Conservation (phyloP, 2,329 filamentous ascomycete species). For the Trichoderma atrobrunneum region DNA sequence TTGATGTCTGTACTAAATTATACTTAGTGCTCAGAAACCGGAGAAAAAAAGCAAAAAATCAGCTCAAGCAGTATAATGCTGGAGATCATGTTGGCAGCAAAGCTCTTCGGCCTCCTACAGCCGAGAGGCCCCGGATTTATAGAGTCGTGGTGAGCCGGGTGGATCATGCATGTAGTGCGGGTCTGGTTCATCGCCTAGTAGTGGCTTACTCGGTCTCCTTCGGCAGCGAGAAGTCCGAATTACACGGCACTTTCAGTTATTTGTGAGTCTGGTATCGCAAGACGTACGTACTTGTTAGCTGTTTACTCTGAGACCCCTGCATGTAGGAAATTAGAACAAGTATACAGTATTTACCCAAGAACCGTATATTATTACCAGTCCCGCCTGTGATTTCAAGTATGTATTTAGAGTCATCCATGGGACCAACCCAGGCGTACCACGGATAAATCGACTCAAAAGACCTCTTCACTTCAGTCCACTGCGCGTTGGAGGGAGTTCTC, state of each 20-base stretch:
- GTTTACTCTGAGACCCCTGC: not conserved
- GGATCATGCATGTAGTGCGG: not conserved
- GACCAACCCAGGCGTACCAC: not conserved
- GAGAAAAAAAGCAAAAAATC: not conserved
- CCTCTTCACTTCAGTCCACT: not conserved
- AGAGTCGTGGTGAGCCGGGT: not conserved
- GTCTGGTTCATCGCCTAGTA: not conserved
- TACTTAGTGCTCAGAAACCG: not conserved
- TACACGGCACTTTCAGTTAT: not conserved
- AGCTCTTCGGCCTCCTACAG: not conserved
- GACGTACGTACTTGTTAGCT: not conserved
- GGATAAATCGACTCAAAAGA: not conserved
- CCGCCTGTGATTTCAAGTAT: not conserved
- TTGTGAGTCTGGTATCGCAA: not conserved
- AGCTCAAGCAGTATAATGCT: not conserved
- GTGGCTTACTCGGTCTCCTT: not conserved
- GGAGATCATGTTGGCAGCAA: not conserved
- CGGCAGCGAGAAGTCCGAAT: not conserved
- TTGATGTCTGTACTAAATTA: not conserved
- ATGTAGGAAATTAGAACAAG: not conserved
- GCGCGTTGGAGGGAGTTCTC: not conserved
- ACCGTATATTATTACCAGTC: not conserved
- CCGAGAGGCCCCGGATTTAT: not conserved
- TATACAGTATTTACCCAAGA: not conserved
- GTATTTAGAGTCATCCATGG: not conserved